Conservation (phyloP, 2,329 filamentous ascomycete species). For the Verticillium klebahnii region DNA sequence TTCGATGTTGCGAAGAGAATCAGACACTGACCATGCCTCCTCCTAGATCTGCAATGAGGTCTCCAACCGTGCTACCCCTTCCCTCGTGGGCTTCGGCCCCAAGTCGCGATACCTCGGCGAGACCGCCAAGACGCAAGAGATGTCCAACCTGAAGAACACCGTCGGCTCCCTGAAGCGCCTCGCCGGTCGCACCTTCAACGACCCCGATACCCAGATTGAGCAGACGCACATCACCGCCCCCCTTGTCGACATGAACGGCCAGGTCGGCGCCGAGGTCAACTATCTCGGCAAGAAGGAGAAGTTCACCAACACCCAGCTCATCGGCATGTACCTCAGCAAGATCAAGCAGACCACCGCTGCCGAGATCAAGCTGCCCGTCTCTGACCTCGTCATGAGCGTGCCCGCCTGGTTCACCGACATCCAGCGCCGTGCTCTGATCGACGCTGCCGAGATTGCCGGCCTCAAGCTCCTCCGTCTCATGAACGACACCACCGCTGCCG, state of each 20-base stretch:
- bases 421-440: slow-evolving; percentile 83
- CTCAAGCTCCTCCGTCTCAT: slow-evolving; percentile 90
- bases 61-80: slow-evolving; percentile 96
- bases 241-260: slow-evolving; percentile 85
- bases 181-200: slow-evolving; percentile 77
- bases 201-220: slow-evolving; percentile 91
- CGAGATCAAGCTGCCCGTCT: slow-evolving; percentile 87
- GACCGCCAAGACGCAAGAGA: slow-evolving; percentile 95
- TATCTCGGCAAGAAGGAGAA: slow-evolving; percentile 94
- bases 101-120: slow-evolving; percentile 94
- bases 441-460: slow-evolving; percentile 89
- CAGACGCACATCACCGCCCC: slow-evolving; percentile 83
- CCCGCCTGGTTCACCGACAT: slow-evolving; percentile 96
- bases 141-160: slow-evolving; percentile 99
- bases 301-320: slow-evolving; percentile 91
- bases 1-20: slow-evolving; percentile 1
- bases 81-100: slow-evolving; percentile 90
- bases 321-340: slow-evolving; percentile 94
- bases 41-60: slow-evolving; percentile 94
- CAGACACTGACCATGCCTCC: slow-evolving; percentile 2
- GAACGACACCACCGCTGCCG: slow-evolving; percentile 96
- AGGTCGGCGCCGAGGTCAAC: slow-evolving; percentile 89
- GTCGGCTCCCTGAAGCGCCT: slow-evolving; percentile 90
- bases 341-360: slow-evolving; percentile 81
- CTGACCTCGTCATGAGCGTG: slow-evolving; percentile 89